phyloP scores from a whole-genome alignment of 768 basidiomycete genomes.

The Pisolithus marmoratus region DNA sequence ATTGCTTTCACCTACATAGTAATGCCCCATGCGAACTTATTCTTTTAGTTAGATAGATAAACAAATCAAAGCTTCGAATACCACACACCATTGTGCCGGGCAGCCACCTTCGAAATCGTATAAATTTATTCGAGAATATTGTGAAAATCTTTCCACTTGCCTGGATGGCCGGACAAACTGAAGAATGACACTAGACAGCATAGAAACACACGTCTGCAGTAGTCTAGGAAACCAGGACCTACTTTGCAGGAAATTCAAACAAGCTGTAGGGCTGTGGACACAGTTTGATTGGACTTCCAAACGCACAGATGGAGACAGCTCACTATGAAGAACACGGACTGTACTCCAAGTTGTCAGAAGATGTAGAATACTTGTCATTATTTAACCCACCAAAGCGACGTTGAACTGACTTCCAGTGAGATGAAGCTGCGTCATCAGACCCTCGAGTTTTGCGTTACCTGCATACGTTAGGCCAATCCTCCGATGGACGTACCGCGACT shows the following conservation, averaged over 20 bases:
- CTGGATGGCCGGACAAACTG: constrained; percentile 59
- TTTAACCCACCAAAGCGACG: constrained; percentile 49
- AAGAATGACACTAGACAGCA: too few relatives aligned
- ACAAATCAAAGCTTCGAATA: neutral
- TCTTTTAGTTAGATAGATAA: neutral
- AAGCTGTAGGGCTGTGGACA: neutral
- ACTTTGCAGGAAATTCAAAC: too few relatives aligned
- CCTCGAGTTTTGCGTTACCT: constrained; percentile 65
- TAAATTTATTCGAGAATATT: neutral
- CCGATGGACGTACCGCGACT: constrained; percentile 1
- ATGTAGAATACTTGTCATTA: neutral
- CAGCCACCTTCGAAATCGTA: constrained; percentile 39
- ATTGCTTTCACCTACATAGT: constrained; percentile 12
- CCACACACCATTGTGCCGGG: constrained; percentile 51
- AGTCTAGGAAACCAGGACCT: too few relatives aligned
- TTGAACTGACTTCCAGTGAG: constrained; percentile 59
- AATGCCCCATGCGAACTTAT: constrained; percentile 50
- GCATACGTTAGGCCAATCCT: neutral
- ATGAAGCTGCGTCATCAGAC: constrained; percentile 49
- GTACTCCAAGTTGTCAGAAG: neutral
- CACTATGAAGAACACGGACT: constrained; percentile 73
- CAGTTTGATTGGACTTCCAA: neutral
- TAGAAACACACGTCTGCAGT: too few relatives aligned
- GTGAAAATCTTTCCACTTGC: constrained; percentile 19
- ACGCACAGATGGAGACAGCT: constrained; percentile 12